Base-by-base conservation (phyloP, 2,329 filamentous ascomycete species). In the Pseudodiploospora longispora region DNA sequence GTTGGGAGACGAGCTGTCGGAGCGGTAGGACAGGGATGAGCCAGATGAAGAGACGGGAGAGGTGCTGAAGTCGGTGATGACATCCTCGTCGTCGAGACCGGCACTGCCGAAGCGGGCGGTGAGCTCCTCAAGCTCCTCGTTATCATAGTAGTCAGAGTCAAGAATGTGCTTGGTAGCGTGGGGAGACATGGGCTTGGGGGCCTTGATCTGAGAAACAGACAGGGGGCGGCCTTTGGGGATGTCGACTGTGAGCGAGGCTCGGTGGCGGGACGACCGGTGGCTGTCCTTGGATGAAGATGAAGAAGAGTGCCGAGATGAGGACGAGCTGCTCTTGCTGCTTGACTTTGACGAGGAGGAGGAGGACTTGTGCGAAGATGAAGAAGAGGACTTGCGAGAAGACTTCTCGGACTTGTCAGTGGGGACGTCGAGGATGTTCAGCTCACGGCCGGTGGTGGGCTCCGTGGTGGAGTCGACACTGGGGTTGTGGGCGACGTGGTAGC, bases 401-500 rank as follows among this genome's bases (percentile, higher is more conserved):
- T 69, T 67, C 45, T 61, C 61, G 7, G 67, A 66, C 41, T 41
- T 50, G 48, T 59, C 58, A 32, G 57, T 77, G 64, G 89, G 86
- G 50, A 95, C 87, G 67, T 97, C 90, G 67, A 98, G 87, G 70
- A 95, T 87, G 80, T 98, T 98, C 59, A 98, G 79, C 69, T 90
- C 88, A 67, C 93, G 91, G 71, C 90, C 88, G 46, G 93, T 97
- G 66, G 90, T 97, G 64, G 91, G 90, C 76, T 98, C 93, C 55
- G 86, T 84, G 62, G 87, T 94, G 63, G 85, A 91, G 60, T 85
- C 75, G 65, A 89, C 83, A 66, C 86, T 87, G 56, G 91, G 90
- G 72, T 97, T 93, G 78, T 97, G 91, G 50, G 90, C 90, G 66
- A 95, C 85, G 68, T 96, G 90, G 81, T 96, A 96, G 58, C 93